These are phyloP conservation scores for Bretschneidera sinensis DNA, from an alignment of 345 rosid genomes.

Conservation along the genomic window DNA sequence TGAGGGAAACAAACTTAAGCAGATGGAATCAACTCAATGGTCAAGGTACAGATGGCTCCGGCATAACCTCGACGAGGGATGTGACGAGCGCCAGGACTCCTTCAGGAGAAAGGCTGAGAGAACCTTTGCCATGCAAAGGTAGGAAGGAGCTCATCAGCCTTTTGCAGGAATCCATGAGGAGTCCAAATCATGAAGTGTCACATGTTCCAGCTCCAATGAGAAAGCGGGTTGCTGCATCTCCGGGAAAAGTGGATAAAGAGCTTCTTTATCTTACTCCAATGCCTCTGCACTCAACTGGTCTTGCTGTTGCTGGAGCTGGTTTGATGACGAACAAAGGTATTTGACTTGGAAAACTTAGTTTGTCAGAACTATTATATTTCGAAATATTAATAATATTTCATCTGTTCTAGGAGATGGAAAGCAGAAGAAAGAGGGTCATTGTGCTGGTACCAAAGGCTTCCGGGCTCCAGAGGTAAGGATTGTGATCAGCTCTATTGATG, in stretches of 20 bases:
- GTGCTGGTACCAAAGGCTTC: conserved; percentile 98
- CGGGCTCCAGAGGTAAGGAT: conserved; percentile 92
- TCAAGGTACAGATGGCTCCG: conserved; percentile 94
- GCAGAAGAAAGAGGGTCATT: conserved; percentile 78
- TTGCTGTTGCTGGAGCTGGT: conserved; percentile 38
- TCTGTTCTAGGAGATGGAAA: conserved; percentile 39
- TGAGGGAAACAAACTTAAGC: conserved; percentile 30
- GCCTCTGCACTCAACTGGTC: conserved; percentile 53
- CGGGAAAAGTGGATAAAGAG: conserved; percentile 45
- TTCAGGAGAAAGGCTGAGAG: conserved; percentile 74
- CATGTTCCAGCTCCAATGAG: conserved; percentile 64
- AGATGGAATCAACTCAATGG: conserved; percentile 52
- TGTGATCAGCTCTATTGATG: background rate
- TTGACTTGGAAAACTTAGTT: conserved; percentile 13
- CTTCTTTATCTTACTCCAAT: conserved; percentile 63
- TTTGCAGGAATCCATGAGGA: conserved; percentile 61
- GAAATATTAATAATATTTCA: conserved; percentile 1
- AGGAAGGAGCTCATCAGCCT: conserved; percentile 82
- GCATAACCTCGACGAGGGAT: conserved; percentile 81
- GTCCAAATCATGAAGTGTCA: conserved; percentile 50
- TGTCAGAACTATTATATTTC: conserved; percentile 1
- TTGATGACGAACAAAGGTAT: conserved; percentile 40
- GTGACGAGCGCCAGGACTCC: conserved; percentile 55
- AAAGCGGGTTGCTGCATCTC: conserved; percentile 83
- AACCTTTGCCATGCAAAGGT: conserved; percentile 92